These are phyloP conservation scores for Alternaria sp. DNA, from an alignment of 2,329 filamentous ascomycete species.

Conservation along the genomic window DNA sequence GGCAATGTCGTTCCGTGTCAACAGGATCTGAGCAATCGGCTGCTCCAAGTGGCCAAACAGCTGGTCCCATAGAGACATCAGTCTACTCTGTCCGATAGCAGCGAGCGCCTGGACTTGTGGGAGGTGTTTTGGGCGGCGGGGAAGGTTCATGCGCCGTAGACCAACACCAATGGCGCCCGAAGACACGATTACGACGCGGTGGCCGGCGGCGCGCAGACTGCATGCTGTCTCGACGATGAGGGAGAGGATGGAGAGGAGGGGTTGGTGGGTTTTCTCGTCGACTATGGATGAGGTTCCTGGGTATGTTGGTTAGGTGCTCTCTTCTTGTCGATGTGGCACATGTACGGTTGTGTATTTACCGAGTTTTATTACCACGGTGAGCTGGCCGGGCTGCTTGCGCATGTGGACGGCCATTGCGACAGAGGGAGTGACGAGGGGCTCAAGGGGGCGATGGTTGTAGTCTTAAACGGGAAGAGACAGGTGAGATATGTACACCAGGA, in stretches of 20 bases:
- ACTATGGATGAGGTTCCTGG: constrained; percentile 98
- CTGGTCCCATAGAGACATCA: constrained; percentile 95
- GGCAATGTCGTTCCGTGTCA: constrained; percentile 95
- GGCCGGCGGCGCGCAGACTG: constrained; percentile 85
- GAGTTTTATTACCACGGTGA: constrained; percentile 86
- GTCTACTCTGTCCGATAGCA: constrained; percentile 91
- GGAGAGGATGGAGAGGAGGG: constrained; percentile 86
- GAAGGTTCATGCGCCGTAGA: constrained; percentile 85
- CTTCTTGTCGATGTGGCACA: constrained; percentile 19
- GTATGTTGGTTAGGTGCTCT: constrained; percentile 39
- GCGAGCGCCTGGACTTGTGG: constrained; percentile 91
- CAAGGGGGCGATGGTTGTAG: not conserved
- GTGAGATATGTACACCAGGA: not conserved
- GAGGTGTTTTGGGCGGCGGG: constrained; percentile 86
- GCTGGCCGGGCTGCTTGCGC: constrained; percentile 61
- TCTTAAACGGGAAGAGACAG: not conserved
- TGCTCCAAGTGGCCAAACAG: constrained; percentile 87
- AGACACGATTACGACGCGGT: constrained; percentile 93
- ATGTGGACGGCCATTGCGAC: constrained; percentile 42
- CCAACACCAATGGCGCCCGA: constrained; percentile 97
- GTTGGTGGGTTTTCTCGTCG: constrained; percentile 93
- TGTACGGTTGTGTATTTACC: constrained; percentile 61
- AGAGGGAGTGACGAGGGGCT: not conserved
- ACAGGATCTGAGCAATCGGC: constrained; percentile 90
- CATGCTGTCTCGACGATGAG: constrained; percentile 94